Evolutionary conservation across 805 yeast species (phyloP).

Genomic region (Starmerella scarabaei): DNA sequence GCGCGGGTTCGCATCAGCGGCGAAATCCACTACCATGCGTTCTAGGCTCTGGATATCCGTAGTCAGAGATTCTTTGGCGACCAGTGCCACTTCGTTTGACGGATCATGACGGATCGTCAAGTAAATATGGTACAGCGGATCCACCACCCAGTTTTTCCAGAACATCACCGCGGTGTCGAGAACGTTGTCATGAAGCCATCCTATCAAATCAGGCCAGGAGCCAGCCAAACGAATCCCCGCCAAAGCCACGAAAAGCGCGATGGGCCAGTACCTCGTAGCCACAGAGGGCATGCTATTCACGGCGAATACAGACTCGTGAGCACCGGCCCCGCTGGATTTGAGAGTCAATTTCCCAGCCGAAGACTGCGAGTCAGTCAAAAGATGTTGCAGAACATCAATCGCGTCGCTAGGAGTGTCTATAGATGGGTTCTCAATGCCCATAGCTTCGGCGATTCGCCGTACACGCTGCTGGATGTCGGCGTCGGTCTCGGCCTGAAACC

Average conservation of each 20-base stretch:
- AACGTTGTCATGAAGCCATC: constrained; percentile 47
- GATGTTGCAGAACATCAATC: constrained; percentile 11
- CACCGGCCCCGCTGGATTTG: no score
- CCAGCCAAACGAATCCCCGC: constrained; percentile 30
- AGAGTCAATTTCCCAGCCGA: no score
- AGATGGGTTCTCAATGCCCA: background rate
- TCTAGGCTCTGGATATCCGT: constrained; percentile 72
- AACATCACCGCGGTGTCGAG: constrained; percentile 56
- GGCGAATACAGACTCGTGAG: background rate
- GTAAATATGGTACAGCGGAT: constrained; percentile 59
- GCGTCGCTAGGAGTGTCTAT: constrained; percentile 10
- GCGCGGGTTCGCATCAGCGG: constrained; percentile 27
- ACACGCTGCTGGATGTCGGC: constrained; percentile 1
- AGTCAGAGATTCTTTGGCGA: constrained; percentile 63
- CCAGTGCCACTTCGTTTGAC: constrained; percentile 54
- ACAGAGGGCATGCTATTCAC: constrained; percentile 10
- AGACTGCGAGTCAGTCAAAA: constrained; percentile 4
- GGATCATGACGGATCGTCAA: constrained; percentile 79
- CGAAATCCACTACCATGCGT: constrained; percentile 74
- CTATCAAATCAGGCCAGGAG: constrained; percentile 39
- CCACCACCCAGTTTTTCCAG: constrained; percentile 68
- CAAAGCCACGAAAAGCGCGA: constrained; percentile 30
- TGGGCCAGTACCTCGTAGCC: constrained; percentile 55
- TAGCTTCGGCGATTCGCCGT: constrained; percentile 4
- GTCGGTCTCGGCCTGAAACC: background rate